These are phyloP conservation scores for Cyclotella cryptica DNA, from an alignment of 108 stramenopile genomes.

Conservation along the genomic window DNA sequence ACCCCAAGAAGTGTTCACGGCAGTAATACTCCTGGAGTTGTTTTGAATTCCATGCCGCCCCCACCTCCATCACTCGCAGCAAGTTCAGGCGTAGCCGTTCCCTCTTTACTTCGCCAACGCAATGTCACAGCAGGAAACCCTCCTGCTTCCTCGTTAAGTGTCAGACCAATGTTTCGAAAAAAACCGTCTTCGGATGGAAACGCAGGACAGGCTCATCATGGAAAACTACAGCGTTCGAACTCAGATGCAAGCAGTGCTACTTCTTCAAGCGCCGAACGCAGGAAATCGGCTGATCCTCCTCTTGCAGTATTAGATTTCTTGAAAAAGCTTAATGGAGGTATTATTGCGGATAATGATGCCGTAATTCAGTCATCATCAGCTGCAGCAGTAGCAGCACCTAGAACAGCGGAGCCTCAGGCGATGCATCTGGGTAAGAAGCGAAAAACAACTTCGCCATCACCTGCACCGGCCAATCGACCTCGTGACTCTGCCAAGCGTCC, in stretches of 20 bases:
- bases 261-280: neutral
- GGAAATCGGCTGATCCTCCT: constrained; percentile 26
- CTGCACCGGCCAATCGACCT: neutral
- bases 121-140: neutral
- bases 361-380: neutral
- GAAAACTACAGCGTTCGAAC: neutral
- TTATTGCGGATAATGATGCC: neutral
- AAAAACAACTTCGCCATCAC: neutral
- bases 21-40: constrained; percentile 6
- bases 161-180: neutral
- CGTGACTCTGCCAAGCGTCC: neutral
- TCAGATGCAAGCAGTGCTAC: constrained; percentile 1
- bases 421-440: neutral
- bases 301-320: constrained; percentile 38
- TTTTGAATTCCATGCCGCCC: constrained; percentile 18
- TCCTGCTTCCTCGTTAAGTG: neutral
- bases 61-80: constrained; percentile 1
- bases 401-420: neutral
- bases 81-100: neutral
- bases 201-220: neutral
- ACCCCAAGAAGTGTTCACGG: neutral
- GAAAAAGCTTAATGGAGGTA: constrained; percentile 28
- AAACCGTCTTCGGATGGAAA: neutral
- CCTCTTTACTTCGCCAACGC: neutral
- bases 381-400: neutral